Evolutionary conservation across 2,329 filamentous ascomycete species (phyloP), one percentile per base, ranked within the genome.

Genomic region (Calonectria pteridis): DNA sequence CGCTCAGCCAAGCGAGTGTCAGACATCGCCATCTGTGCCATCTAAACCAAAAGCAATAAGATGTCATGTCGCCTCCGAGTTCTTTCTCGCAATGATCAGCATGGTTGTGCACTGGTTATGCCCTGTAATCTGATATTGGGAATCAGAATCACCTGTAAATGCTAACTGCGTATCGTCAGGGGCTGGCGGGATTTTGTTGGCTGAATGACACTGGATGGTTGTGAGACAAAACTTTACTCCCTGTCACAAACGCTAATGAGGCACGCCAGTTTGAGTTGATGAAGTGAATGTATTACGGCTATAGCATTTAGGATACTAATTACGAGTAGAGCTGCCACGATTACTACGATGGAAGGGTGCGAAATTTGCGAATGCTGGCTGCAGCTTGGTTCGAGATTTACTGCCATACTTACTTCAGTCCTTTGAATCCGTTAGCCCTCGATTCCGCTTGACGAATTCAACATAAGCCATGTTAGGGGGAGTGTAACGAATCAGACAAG

Each of bases 401-500:
- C n/a, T 18, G 1, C 7, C 2, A 33, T 26, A 73, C 66, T 65
- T 33, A 53, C 66, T 6, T 13, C 9, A 10, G 18, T 9, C 33
- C 59, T 59, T 66, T 50, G 31, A 20, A 33, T 28, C 59, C 11
- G 59, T 73, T 69, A 73, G 71, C 71, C 14, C 20, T 26, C 40
- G 59, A 40, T 28, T 2, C 20, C 35, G n/a, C 14, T 28, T 23
- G 0, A 20, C 26, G 23, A 23, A 62, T 23, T 46, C 5, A 58
- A 59, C 35, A 26, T 18, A 23, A 9, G 40, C 31, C 35, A 73
- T 26, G 11, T 7, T 35, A 35, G 14, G 63, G 33, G 29, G 65
- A 53, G 49, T 43, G 10, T 40, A 43, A 40, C 46, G 16, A 62
- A 53, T 84, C 83, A 93, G 92, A 91, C 86, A 90, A 92, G 91